Conservation (phyloP, 1,284 basidiomycete species). For the Cryptococcus jaspeensis region DNA sequence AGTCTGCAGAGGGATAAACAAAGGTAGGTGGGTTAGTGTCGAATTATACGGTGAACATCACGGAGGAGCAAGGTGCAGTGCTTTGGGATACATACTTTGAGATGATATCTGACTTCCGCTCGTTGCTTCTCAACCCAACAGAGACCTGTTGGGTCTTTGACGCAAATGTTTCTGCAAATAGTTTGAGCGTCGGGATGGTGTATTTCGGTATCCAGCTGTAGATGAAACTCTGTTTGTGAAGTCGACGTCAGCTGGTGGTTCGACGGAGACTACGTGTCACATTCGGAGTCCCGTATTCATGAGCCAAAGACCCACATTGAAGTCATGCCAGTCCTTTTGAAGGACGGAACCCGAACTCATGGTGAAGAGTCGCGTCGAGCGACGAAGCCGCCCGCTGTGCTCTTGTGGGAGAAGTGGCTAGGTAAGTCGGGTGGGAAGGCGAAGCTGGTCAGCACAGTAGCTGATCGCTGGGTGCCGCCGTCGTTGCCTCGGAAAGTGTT, state of each 20-base stretch:
- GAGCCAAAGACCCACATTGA: constrained; percentile 20
- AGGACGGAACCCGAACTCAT: constrained; percentile 3
- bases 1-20: constrained; percentile 21
- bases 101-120: constrained; percentile 40
- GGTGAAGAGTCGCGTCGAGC: neutral
- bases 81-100: constrained; percentile 34
- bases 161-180: constrained; percentile 27
- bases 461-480: too few relatives aligned
- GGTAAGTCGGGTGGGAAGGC: too few relatives aligned
- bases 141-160: constrained; percentile 16
- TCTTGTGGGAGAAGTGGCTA: too few relatives aligned
- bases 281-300: too few relatives aligned
- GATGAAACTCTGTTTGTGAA: constrained; percentile 27
- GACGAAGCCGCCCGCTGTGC: neutral
- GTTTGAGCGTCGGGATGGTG: constrained; percentile 30
- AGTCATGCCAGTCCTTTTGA: constrained; percentile 29
- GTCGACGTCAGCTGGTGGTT: neutral
- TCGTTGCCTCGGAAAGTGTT: too few relatives aligned
- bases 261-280: too few relatives aligned
- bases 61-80: neutral
- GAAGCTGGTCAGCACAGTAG: too few relatives aligned
- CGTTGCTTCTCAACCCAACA: constrained; percentile 22
- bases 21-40: neutral
- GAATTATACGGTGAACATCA: neutral
- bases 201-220: constrained; percentile 29